A percentile compares a stretch with the other conserved stretches of the same genome.
These are phyloP conservation scores for Plasmodium fragile DNA, from an alignment of 169 alveolate genomes.

Conservation along the genomic window DNA sequence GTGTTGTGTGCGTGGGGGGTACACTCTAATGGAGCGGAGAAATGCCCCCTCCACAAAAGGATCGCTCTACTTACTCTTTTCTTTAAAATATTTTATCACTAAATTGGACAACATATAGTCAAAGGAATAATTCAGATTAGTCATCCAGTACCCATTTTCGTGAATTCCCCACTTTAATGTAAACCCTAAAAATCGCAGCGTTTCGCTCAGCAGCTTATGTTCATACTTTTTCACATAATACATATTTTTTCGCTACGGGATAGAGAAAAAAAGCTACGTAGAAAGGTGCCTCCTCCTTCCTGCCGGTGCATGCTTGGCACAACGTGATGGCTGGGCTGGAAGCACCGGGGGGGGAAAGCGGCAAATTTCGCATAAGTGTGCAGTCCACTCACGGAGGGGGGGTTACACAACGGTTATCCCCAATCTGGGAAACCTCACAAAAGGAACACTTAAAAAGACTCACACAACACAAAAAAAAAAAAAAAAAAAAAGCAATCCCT, in stretches of 20 bases:
- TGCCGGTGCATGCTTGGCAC: background rate
- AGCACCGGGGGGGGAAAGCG: background rate
- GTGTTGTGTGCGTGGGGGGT: background rate
- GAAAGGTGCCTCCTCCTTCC: background rate
- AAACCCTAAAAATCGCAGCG: constrained; percentile 65
- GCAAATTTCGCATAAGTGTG: background rate
- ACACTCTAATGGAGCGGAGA: background rate
- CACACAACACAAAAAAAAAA: background rate
- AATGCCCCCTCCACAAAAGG: background rate
- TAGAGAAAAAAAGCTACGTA: background rate
- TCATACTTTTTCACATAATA: constrained; percentile 71
- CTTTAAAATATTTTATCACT: constrained; percentile 65
- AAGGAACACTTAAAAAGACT: background rate
- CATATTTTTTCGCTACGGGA: background rate
- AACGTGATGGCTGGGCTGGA: background rate
- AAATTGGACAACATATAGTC: constrained; percentile 61
- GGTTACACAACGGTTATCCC: background rate
- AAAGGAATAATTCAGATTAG: constrained; percentile 54
- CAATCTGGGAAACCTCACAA: background rate
- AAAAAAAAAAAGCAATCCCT: background rate
- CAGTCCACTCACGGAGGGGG: background rate
- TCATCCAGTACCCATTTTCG: constrained; percentile 71
- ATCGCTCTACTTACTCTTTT: constrained; percentile 26
- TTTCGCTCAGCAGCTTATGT: constrained; percentile 45
- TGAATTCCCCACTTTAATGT: constrained; percentile 74